Evolutionary conservation across 2,329 filamentous ascomycete species (phyloP).

Genomic region (Podosphaera aphanis): DNA sequence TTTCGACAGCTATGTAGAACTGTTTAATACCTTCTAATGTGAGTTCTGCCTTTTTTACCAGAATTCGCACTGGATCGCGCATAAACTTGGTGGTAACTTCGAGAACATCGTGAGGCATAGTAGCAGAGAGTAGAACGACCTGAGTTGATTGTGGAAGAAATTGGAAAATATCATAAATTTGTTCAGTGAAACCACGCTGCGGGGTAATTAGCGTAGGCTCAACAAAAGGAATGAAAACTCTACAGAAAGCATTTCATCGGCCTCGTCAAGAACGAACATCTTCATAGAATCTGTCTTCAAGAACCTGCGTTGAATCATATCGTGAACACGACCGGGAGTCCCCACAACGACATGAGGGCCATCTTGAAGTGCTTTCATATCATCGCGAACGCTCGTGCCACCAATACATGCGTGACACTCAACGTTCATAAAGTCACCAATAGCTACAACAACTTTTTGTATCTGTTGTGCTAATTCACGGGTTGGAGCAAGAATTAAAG

Average conservation of each 20-base stretch:
- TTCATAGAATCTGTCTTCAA: constrained; percentile 96
- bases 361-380: constrained; percentile 93
- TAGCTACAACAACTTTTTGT: constrained; percentile 95
- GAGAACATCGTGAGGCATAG: constrained; percentile 96
- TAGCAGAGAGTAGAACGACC: constrained; percentile 92
- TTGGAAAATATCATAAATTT: constrained; percentile 99
- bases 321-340: constrained; percentile 92
- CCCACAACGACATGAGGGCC: constrained; percentile 94
- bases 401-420: constrained; percentile 99
- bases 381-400: constrained; percentile 90
- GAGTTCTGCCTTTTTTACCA: constrained; percentile 99
- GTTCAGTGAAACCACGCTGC: constrained; percentile 93
- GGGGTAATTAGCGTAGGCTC: constrained; percentile 17
- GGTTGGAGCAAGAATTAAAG: constrained; percentile 88
- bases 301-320: constrained; percentile 98
- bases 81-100: constrained; percentile 99
- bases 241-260: constrained; percentile 94
- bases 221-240: constrained; percentile 16
- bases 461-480: constrained; percentile 98
- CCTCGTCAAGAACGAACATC: constrained; percentile 99
- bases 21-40: constrained; percentile 99
- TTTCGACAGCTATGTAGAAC: constrained; percentile 99
- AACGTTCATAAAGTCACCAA: constrained; percentile 98
- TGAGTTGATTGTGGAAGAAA: constrained; percentile 93
- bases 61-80: constrained; percentile 94